Evolutionary conservation across 2,329 filamentous ascomycete genomes (phyloP).

Genomic region (Atkinsonella texensis): DNA sequence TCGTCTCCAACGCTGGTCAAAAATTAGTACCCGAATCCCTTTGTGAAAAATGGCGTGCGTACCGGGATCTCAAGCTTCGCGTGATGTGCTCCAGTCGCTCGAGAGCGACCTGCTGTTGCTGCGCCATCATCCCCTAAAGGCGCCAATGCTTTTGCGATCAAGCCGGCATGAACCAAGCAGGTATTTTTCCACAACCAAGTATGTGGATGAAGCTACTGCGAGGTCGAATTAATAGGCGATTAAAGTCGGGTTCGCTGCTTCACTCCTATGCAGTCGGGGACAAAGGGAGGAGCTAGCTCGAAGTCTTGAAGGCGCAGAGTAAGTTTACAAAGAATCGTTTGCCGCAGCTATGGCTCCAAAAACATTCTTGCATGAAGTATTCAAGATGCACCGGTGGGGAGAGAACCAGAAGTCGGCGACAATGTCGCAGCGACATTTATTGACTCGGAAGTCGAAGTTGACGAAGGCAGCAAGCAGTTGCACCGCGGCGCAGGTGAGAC

Average conservation of each 20-base stretch:
- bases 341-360: neutral
- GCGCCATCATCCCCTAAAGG: conserved; percentile 24
- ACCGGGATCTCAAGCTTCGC: conserved; percentile 46
- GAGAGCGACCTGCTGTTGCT: conserved; percentile 40
- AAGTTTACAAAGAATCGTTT: conserved; percentile 3
- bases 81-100: conserved; percentile 43
- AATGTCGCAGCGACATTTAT: neutral
- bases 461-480: neutral
- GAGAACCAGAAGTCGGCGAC: neutral
- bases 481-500: neutral
- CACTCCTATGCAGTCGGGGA: neutral
- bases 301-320: conserved; percentile 5
- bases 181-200: neutral
- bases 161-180: conserved; percentile 16
- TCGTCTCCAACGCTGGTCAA: conserved; percentile 29
- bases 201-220: neutral
- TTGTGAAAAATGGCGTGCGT: conserved; percentile 8
- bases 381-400: neutral
- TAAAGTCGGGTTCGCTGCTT: neutral
- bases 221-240: neutral
- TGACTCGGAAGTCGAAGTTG: neutral
- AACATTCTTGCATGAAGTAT: neutral
- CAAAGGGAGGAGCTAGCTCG: conserved; percentile 3
- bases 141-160: conserved; percentile 13
- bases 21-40: conserved; percentile 9